Conservation (phyloP, 768 basidiomycete species). For the Lactarius trivialis region DNA sequence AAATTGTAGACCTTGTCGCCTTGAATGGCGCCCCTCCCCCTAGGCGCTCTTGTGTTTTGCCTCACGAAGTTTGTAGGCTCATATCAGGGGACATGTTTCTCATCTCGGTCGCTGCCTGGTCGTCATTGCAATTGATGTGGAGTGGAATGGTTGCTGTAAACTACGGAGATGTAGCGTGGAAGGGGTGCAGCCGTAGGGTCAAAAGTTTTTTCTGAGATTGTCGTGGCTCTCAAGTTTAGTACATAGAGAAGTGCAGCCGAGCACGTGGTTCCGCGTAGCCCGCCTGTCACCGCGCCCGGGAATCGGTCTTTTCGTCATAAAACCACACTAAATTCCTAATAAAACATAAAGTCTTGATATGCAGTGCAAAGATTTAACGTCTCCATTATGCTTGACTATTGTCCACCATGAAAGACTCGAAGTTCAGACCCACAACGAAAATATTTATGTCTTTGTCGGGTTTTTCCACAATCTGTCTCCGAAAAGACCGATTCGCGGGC, state of each 20-base stretch:
- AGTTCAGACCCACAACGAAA: too few species aligned
- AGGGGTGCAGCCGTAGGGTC: neutral
- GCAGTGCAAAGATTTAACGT: too few species aligned
- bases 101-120: neutral
- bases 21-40: neutral
- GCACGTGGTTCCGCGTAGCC: too few species aligned
- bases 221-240: neutral
- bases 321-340: too few species aligned
- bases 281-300: too few species aligned
- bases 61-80: neutral
- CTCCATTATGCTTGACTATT: too few species aligned
- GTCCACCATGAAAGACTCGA: too few species aligned
- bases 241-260: neutral
- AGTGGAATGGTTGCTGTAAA: neutral
- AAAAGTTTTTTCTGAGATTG: neutral
- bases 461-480: too few species aligned
- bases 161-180: neutral
- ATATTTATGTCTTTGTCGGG: too few species aligned
- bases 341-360: too few species aligned
- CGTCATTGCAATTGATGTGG: slow-evolving; percentile 2
- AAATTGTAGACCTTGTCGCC: neutral
- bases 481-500: too few species aligned
- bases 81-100: slow-evolving; percentile 6
- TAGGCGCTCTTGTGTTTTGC: neutral
- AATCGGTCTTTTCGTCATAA: too few species aligned